Base-by-base conservation (phyloP, 306 rosid species). In the Vicia villosa region DNA sequence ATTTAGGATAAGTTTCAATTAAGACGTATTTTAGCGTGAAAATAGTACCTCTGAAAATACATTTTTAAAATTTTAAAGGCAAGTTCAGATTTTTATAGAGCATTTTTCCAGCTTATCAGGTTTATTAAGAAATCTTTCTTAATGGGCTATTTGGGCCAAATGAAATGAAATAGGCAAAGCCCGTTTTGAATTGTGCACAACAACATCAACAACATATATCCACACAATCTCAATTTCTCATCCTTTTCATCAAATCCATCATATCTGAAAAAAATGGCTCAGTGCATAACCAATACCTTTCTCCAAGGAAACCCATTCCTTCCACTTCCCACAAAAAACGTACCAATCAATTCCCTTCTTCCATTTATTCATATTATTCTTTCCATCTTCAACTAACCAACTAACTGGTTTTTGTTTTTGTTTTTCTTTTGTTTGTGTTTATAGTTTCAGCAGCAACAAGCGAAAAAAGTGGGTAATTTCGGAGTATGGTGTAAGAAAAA, bases 401-500 rank as follows among this genome's bases (percentile, higher is more conserved):
- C 5, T 0, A 61, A 37, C 17, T 5, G 5, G 14, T 19, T 37
- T 12, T 9, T 15, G 3, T 57, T 24, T 24, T 3, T 24, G 28
- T 24, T 24, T 24, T 3, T 24, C 4, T 30, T 34, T 19, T 56
- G 17, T 5, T 0, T 59, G 5, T 51, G 65, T 38, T 67, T 63
- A 16, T 14, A 1, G n/a, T 60, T 63, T 42, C 74, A 85, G 89
- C 79, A 61, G 1, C 34, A 40, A 0, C 19, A 40, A 5, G 8
- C 2, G 11, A 63, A 67, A 2, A 30, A 58, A 6, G 77, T 58
- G 24, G 66, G 79, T 21, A 78, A 45, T 50, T 51, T 24, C 55
- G 46, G 77, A 55, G 84, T 93, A 36, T 76, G 79, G 30, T 93
- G 96, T 79, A 86, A 93, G 89, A 93, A 90, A 89, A 93, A 93